Conservation (phyloP, 495 filamentous ascomycete genomes). For the Corynascus novoguineensis region DNA sequence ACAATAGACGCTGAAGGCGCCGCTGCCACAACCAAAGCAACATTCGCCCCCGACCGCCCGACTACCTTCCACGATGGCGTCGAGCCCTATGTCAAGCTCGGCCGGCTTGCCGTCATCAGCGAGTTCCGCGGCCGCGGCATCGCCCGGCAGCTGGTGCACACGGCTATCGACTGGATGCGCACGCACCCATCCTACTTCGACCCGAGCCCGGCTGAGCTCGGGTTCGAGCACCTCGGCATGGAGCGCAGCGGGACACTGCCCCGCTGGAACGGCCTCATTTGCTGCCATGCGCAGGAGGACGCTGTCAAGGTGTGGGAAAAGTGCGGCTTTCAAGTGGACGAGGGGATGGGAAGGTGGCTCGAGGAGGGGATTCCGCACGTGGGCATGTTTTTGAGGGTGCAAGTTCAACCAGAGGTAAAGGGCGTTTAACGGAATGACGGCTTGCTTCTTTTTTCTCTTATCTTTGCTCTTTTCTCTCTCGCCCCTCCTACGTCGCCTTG, state of each 20-base stretch:
- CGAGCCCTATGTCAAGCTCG: slow-evolving; percentile 74
- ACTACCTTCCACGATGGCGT: slow-evolving; percentile 49
- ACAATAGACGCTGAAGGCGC: background rate
- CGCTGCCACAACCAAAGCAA: slow-evolving; percentile 10
- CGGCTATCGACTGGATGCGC: slow-evolving; percentile 56
- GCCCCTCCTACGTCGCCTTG: background rate
- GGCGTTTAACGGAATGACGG: background rate
- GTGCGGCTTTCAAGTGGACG: slow-evolving; percentile 66
- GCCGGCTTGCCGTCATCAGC: slow-evolving; percentile 62
- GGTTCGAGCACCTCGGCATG: slow-evolving; percentile 32
- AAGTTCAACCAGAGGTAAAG: slow-evolving; percentile 9
- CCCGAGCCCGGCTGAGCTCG: slow-evolving; percentile 42
- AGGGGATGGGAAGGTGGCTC: slow-evolving; percentile 65
- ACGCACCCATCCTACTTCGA: slow-evolving; percentile 50
- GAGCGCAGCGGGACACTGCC: slow-evolving; percentile 31
- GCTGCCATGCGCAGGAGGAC: slow-evolving; percentile 66
- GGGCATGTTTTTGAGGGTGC: slow-evolving; percentile 60
- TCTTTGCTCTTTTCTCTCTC: background rate
- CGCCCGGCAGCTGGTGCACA: slow-evolving; percentile 55
- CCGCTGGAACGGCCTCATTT: slow-evolving; percentile 62
- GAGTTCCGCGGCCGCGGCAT: slow-evolving; percentile 60
- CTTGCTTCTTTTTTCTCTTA: background rate
- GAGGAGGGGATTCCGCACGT: slow-evolving; percentile 85
- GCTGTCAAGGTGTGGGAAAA: slow-evolving; percentile 56
- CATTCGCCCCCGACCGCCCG: slow-evolving; percentile 35